Evolutionary conservation across 2,329 filamentous ascomycete species (phyloP).

Genomic region (Aspergillus jensenii): DNA sequence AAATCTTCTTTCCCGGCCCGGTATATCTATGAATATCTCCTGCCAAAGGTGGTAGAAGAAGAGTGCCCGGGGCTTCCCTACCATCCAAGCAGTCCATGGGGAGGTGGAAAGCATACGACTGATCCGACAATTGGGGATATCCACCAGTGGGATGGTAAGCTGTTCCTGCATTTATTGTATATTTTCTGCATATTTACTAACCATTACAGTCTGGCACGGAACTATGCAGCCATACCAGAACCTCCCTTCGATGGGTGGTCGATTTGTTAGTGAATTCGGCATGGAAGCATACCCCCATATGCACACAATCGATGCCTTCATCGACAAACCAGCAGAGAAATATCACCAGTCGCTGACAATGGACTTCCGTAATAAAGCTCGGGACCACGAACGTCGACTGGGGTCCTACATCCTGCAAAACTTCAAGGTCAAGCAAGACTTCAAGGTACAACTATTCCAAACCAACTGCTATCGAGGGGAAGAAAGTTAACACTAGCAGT

Average conservation of each 20-base stretch:
- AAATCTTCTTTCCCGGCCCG: slow-evolving; percentile 78
- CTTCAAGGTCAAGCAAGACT: slow-evolving; percentile 57
- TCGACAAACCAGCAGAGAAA: slow-evolving; percentile 70
- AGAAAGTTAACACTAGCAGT: too few relatives aligned
- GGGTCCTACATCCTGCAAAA: slow-evolving; percentile 90
- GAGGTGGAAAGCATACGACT: slow-evolving; percentile 64
- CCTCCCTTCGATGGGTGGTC: neutral
- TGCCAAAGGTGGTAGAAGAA: slow-evolving; percentile 69
- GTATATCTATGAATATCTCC: slow-evolving; percentile 90
- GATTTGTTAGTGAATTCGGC: neutral
- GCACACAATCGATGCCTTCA: slow-evolving; percentile 60
- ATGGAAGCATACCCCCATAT: neutral
- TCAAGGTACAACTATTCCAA: slow-evolving; percentile 31
- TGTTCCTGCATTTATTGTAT: too few relatives aligned
- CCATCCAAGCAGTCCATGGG: slow-evolving; percentile 84
- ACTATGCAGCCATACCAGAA: neutral
- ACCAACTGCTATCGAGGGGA: too few relatives aligned
- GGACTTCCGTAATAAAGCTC: slow-evolving; percentile 95
- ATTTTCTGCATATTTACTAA: too few relatives aligned
- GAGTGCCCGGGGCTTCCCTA: slow-evolving; percentile 67
- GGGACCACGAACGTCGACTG: slow-evolving; percentile 80
- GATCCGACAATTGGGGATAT: slow-evolving; percentile 77
- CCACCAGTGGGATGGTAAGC: slow-evolving; percentile 79
- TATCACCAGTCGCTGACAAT: slow-evolving; percentile 82
- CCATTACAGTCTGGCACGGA: neutral